Conservation (phyloP, 179 eudicot species). For the Spinacia oleracea region DNA sequence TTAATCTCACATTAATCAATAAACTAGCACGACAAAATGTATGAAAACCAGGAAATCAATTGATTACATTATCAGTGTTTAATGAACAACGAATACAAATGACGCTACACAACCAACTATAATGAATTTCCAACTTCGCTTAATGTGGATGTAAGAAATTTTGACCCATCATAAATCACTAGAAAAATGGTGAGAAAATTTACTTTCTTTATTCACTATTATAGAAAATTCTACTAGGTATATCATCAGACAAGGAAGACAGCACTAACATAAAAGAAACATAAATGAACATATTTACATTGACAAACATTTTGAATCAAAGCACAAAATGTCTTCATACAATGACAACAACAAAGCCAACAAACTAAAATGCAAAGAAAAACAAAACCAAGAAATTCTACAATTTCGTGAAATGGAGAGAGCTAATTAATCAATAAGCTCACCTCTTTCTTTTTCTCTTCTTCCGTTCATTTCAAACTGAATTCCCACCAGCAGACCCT, state of each 20-base stretch:
- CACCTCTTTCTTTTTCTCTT: slow-evolving; percentile 12
- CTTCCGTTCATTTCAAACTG: neutral
- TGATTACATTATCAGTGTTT: neutral
- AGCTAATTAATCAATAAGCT: slow-evolving; percentile 9
- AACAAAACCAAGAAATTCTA: neutral
- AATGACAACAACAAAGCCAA: neutral
- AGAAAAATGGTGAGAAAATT: neutral
- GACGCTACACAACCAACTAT: neutral
- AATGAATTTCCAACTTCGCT: neutral
- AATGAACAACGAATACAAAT: neutral
- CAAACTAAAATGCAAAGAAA: neutral
- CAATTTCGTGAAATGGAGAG: neutral
- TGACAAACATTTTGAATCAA: neutral
- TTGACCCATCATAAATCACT: neutral
- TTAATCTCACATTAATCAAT: neutral
- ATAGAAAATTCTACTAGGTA: neutral
- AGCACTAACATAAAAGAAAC: neutral
- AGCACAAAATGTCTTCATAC: neutral
- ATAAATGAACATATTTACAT: slow-evolving; percentile 19
- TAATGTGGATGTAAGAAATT: neutral
- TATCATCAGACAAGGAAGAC: neutral
- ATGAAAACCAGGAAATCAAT: neutral
- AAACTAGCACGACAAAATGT: neutral
- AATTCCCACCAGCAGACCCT: slow-evolving; percentile 16
- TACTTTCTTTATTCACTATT: neutral